These are phyloP conservation scores for Dimocarpus longan DNA, from an alignment of 345 rosid genomes.

Conservation along the genomic window DNA sequence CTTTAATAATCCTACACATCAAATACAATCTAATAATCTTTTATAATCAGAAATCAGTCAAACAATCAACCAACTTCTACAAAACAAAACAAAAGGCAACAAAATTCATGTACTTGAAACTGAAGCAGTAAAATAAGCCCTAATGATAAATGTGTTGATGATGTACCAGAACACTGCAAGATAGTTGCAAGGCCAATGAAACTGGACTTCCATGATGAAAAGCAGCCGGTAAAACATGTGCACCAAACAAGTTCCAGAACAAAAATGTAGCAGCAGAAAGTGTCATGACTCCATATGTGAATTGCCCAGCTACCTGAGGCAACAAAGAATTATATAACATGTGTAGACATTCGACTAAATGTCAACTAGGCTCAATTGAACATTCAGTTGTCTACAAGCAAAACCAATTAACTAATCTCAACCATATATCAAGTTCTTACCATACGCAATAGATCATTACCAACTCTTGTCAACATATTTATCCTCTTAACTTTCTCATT, in stretches of 20 bases:
- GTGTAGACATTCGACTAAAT: conserved; percentile 7
- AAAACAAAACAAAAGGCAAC: background rate
- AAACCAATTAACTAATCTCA: background rate
- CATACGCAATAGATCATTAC: background rate
- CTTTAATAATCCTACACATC: background rate
- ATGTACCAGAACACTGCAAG: conserved; percentile 96
- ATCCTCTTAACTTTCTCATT: background rate
- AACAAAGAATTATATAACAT: conserved; percentile 13
- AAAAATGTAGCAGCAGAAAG: conserved; percentile 89
- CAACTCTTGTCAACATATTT: background rate
- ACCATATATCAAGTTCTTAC: background rate
- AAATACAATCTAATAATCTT: background rate
- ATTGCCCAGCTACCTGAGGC: conserved; percentile 84
- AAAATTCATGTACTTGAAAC: background rate
- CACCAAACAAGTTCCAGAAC: conserved; percentile 89
- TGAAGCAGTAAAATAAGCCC: background rate
- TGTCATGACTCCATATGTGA: conserved; percentile 97
- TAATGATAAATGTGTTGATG: background rate
- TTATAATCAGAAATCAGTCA: background rate
- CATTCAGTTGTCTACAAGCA: background rate
- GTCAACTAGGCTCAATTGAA: conserved; percentile 4
- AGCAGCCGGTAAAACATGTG: conserved; percentile 59
- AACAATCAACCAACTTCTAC: background rate
- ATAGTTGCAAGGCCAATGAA: conserved; percentile 90
- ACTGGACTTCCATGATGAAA: conserved; percentile 68